Evolutionary conservation across 768 basidiomycete genomes (phyloP).

Genomic region (Hericium rajendrae): DNA sequence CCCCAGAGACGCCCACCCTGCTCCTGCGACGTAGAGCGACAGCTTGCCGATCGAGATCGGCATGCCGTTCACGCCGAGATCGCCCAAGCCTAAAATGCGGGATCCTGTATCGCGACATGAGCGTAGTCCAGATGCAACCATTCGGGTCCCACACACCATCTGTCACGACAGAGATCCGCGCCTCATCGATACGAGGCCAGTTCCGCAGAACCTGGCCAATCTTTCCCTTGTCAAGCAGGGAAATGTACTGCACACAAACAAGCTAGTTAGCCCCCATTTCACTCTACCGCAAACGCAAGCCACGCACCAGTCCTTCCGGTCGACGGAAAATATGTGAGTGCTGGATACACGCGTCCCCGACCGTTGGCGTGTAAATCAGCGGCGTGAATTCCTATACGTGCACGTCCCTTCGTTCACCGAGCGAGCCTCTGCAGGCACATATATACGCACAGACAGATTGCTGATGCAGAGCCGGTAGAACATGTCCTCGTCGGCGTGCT

Average conservation of each 20-base stretch:
- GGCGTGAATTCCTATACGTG: constrained; percentile 46
- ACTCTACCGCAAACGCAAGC: not conserved
- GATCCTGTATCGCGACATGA: constrained; percentile 39
- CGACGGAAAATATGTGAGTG: constrained; percentile 71
- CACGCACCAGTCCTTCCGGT: constrained; percentile 57
- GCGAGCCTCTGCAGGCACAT: not conserved
- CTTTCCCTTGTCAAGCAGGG: constrained; percentile 75
- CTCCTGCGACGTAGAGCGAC: constrained; percentile 82
- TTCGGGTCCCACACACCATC: constrained; percentile 45
- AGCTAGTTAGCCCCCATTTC: too few species aligned
- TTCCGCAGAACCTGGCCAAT: constrained; percentile 60
- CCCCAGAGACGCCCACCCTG: constrained; percentile 45
- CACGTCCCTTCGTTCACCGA: not conserved
- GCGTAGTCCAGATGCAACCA: not conserved
- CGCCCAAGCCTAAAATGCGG: constrained; percentile 83
- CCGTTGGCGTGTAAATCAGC: constrained; percentile 86
- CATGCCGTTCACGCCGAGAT: constrained; percentile 78
- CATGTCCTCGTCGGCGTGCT: constrained; percentile 58
- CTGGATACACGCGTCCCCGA: constrained; percentile 84
- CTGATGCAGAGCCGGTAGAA: constrained; percentile 73
- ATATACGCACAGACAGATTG: constrained; percentile 49
- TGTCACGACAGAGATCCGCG: constrained; percentile 88
- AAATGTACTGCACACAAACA: constrained; percentile 70
- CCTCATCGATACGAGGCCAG: constrained; percentile 64
- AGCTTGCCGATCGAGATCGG: constrained; percentile 90